phyloP scores from a whole-genome alignment of 805 yeast species.

The Lipomyces sp. region DNA sequence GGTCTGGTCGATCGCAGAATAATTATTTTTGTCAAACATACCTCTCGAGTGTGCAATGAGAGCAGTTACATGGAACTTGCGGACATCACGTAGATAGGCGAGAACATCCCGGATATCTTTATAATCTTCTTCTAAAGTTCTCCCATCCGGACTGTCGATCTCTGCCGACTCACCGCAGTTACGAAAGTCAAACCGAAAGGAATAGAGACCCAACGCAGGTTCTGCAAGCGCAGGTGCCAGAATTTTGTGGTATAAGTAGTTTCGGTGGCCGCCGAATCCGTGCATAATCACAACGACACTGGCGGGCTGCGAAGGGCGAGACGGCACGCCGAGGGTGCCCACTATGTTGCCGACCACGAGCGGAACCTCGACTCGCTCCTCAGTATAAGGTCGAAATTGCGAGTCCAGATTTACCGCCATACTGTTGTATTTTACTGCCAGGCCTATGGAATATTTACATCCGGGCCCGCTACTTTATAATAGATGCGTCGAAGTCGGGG shows the following conservation, averaged over 20 bases:
- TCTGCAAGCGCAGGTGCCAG: conserved; percentile 60
- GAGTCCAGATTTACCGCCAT: background rate
- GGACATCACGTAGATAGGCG: conserved; percentile 35
- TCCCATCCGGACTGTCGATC: conserved; percentile 38
- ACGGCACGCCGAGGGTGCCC: conserved; percentile 18
- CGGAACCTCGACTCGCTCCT: conserved; percentile 8
- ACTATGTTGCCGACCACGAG: conserved; percentile 11
- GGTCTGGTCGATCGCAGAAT: too few relatives aligned
- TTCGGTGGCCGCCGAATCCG: conserved; percentile 82
- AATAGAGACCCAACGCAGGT: conserved; percentile 53
- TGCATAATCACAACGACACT: conserved; percentile 63
- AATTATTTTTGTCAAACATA: too few relatives aligned
- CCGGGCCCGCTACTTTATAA: too few relatives aligned
- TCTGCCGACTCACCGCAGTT: conserved; percentile 77
- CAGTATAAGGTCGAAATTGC: background rate
- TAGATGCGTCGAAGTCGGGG: too few relatives aligned
- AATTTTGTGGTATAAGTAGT: conserved; percentile 66
- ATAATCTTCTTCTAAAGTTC: conserved; percentile 61
- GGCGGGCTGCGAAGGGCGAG: conserved; percentile 9
- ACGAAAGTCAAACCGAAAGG: conserved; percentile 79
- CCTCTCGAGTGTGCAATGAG: conserved; percentile 83
- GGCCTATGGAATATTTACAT: too few relatives aligned
- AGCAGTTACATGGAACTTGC: conserved; percentile 49
- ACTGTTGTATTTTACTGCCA: background rate
- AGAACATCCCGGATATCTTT: conserved; percentile 59